Percentiles rank a stretch among this genome's conserved stretches.
Conservation (phyloP, 345 rosid species). For the Salix arbutifolia region DNA sequence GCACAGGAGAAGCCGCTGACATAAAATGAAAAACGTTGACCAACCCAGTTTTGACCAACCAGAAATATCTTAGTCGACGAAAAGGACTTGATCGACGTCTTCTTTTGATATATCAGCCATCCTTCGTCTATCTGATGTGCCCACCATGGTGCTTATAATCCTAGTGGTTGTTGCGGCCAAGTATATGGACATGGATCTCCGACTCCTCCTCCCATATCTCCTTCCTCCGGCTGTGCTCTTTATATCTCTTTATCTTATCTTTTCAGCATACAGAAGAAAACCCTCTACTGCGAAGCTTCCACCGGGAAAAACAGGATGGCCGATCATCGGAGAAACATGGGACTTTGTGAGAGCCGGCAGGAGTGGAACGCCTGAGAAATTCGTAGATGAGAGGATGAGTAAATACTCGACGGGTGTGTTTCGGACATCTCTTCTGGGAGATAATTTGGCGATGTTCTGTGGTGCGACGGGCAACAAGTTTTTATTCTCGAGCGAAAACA, state of each 20-base stretch:
- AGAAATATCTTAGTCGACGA: too few relatives aligned
- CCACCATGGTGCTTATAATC: too few relatives aligned
- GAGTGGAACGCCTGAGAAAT: conserved; percentile 6
- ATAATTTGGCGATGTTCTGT: conserved; percentile 8
- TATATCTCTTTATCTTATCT: background rate
- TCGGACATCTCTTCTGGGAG: conserved; percentile 3
- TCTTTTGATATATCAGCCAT: too few relatives aligned
- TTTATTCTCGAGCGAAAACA: conserved; percentile 5
- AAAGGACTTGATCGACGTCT: too few relatives aligned
- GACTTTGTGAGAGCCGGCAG: background rate
- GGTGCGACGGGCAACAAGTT: conserved; percentile 15
- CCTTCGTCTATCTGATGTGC: too few relatives aligned
- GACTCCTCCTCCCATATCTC: background rate
- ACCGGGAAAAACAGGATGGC: conserved; percentile 13
- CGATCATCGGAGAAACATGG: conserved; percentile 7
- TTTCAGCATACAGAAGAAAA: background rate
- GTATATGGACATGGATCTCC: background rate
- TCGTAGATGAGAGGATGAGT: background rate
- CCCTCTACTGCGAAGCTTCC: background rate
- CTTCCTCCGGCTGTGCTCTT: background rate
- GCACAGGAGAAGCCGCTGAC: too few relatives aligned
- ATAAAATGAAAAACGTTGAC: too few relatives aligned
- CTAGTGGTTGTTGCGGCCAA: too few relatives aligned
- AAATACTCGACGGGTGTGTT: conserved; percentile 1
- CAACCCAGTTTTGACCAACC: too few relatives aligned